phyloP scores from a whole-genome alignment of 495 filamentous ascomycete genomes.

The Penicillium subrubescens region DNA sequence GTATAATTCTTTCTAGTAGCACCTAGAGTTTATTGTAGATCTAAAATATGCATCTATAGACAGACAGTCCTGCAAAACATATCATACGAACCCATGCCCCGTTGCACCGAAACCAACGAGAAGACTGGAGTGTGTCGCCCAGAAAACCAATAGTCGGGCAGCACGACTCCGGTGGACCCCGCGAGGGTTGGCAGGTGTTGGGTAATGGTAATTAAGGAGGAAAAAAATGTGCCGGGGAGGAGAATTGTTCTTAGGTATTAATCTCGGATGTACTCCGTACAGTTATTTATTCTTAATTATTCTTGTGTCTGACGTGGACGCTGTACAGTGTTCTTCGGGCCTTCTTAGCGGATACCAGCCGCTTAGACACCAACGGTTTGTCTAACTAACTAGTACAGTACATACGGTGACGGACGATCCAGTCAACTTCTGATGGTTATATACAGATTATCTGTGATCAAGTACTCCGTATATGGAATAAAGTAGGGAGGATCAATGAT shows the following conservation, averaged over 20 bases:
- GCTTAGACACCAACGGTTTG: neutral
- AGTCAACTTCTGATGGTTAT: too few relatives aligned
- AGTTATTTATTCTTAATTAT: neutral
- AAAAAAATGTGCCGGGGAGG: constrained; percentile 12
- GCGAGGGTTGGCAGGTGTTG: constrained; percentile 10
- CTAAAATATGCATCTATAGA: neutral
- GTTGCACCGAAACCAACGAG: constrained; percentile 14
- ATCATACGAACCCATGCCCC: neutral
- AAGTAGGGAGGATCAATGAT: neutral
- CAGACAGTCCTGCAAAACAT: neutral
- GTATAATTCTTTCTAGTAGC: neutral
- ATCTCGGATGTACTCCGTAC: neutral
- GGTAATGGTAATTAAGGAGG: neutral
- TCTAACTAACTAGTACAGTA: neutral
- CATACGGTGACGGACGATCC: neutral
- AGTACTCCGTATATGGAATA: neutral
- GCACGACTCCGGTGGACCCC: constrained; percentile 29
- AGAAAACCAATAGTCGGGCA: constrained; percentile 20
- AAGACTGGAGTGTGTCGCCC: constrained; percentile 1
- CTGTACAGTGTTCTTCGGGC: neutral
- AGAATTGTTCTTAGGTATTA: neutral
- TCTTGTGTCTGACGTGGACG: neutral
- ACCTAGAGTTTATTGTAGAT: too few relatives aligned
- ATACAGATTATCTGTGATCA: neutral
- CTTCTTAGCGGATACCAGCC: constrained; percentile 5